Conservation (phyloP, 495 filamentous ascomycete species). For the Terfezia claveryi region DNA sequence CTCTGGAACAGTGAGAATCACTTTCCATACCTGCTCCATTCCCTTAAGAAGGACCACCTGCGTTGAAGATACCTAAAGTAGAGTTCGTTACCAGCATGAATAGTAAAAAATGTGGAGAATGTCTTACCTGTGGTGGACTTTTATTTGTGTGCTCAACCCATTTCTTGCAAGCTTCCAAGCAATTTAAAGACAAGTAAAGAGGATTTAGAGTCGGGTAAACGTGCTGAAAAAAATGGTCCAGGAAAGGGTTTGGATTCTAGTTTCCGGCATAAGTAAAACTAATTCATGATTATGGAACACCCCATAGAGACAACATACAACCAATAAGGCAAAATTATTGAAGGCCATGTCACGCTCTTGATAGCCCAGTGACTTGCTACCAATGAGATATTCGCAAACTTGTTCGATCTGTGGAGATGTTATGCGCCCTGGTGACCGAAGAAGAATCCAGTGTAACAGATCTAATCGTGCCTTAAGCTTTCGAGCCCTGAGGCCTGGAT, state of each 20-base stretch:
- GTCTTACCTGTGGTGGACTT: constrained; percentile 8
- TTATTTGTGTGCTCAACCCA: constrained; percentile 17
- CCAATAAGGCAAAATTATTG: constrained; percentile 12
- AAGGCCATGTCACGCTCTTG: constrained; percentile 15
- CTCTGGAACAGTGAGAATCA: constrained; percentile 44
- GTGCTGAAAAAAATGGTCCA: constrained; percentile 12
- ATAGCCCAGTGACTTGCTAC: constrained; percentile 11
- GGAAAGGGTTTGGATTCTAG: constrained; percentile 12
- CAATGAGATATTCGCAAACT: constrained; percentile 16
- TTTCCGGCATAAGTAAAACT: constrained; percentile 6
- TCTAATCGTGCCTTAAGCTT: constrained; percentile 17
- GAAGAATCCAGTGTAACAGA: constrained; percentile 19
- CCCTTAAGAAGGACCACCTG: constrained; percentile 31
- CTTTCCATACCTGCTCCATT: constrained; percentile 61
- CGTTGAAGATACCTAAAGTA: not conserved
- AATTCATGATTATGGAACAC: not conserved
- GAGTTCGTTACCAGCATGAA: not conserved
- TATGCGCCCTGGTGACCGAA: constrained; percentile 11
- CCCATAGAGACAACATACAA: not conserved
- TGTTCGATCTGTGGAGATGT: constrained; percentile 9
- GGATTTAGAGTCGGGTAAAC: constrained; percentile 15
- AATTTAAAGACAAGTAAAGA: constrained; percentile 12
- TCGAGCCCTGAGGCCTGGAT: constrained; percentile 9
- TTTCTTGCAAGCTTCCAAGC: constrained; percentile 15
- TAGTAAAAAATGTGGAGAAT: not conserved